These are phyloP conservation scores for Candida takata DNA, from an alignment of 805 yeast genomes.

Conservation along the genomic window DNA sequence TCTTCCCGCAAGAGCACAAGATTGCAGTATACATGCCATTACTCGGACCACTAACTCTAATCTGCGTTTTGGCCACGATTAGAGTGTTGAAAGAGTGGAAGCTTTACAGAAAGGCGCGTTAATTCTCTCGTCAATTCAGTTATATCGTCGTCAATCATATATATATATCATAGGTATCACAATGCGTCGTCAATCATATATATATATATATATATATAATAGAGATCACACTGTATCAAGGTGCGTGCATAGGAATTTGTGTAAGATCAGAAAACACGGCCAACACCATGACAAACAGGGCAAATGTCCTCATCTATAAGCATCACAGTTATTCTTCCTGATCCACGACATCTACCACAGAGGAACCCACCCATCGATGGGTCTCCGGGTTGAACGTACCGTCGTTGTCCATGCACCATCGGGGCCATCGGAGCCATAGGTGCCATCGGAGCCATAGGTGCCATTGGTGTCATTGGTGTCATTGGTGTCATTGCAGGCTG, in stretches of 20 bases:
- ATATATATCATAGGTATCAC: too few species aligned
- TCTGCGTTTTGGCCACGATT: slow-evolving; percentile 44
- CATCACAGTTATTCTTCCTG: slow-evolving; percentile 8
- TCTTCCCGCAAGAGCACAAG: slow-evolving; percentile 93
- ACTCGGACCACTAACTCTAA: slow-evolving; percentile 77
- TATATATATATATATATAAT: too few species aligned
- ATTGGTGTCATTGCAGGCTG: too few species aligned
- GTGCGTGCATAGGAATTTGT: too few species aligned
- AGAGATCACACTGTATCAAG: too few species aligned
- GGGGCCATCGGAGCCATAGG: slow-evolving; percentile 4
- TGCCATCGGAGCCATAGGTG: slow-evolving; percentile 7
- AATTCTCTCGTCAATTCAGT: too few species aligned
- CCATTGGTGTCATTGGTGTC: too few species aligned
- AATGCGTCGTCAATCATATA: too few species aligned
- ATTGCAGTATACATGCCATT: slow-evolving; percentile 90
- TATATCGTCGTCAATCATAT: not conserved
- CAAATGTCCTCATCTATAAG: slow-evolving; percentile 9
- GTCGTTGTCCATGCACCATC: slow-evolving; percentile 4
- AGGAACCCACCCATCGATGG: slow-evolving; percentile 66
- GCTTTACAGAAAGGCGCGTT: slow-evolving; percentile 11
- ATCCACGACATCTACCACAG: slow-evolving; percentile 49
- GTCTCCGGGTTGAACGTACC: slow-evolving; percentile 66
- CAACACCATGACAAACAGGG: slow-evolving; percentile 11
- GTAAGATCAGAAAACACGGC: slow-evolving; percentile 12
- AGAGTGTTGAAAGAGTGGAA: slow-evolving; percentile 37